Base-by-base conservation (phyloP, 805 yeast genomes). In the Spathaspora sp. region DNA sequence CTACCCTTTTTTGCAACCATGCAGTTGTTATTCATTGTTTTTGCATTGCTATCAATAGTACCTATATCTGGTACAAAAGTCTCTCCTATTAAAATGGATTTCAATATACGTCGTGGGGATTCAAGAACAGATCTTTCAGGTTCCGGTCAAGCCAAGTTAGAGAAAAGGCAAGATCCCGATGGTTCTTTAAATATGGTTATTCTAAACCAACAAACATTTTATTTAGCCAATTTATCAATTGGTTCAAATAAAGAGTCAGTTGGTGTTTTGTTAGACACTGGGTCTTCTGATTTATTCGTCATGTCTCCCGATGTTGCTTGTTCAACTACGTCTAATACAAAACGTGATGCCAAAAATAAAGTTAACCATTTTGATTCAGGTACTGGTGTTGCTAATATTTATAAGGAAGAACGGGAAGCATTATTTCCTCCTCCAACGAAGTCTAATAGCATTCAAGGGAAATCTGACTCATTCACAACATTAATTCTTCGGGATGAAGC, bases 201-300 rank as follows among this genome's bases (percentile, higher is more conserved):
- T 19, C 28, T 54, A 19, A 70, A 70, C 55, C 53, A 58, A 44
- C 55, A 59, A 35, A 68, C 70, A 1, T 70, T 66, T 52, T 70
- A 70, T 52, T 51, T 65, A 60, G 60, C 66, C 2, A 50, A 56
- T 9, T 53, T 70, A 44, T 46, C 56, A 29, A 54, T 69, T n/a
- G 77, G 77, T 10, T 63, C 70, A 9, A 56, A 63, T 42, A 47
- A 54, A 43, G 67, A 70, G 19, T 46, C 57, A 32, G 63, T 62
- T 10, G 59, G 62, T 9, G 73, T 72, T 2, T 60, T 70, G 55
- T 65, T 73, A 10, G 77, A 72, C 55, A 73, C 77, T 20, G 78
- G 77, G 2, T 70, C 76, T 6, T 68, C 75, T 10, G 78, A 73
- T 55, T 62, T 73, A 49, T 73, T 77, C 77, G 62, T 73, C 38